Base-by-base conservation (phyloP, 768 basidiomycete genomes). In the Boletus speciosus region DNA sequence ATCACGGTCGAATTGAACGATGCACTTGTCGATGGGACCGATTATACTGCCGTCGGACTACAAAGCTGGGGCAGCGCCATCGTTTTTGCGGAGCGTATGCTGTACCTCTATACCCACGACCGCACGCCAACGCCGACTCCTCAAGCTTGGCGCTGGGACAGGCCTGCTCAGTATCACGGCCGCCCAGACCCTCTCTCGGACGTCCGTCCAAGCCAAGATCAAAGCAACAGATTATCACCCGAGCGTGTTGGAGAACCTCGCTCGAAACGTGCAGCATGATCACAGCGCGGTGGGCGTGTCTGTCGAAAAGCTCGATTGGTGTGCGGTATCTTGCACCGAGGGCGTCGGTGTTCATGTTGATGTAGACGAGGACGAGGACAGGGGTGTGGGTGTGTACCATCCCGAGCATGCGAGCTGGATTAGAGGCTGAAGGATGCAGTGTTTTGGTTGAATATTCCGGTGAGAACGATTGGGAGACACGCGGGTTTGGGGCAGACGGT, bases 91-190 rank as follows among this genome's bases (percentile, higher is more conserved):
- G 79, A 85, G 60, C 77, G 78, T 43, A 75, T 92, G 47, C 15
- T 40, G 47, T 15, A 15, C 41, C 2, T 14, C 43, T 15, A 23
- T 4, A 4, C 31, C 32, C 19, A 15, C 16, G 27, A 11, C 15
- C 12, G 10, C 19, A 6, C 9, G 27, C 12, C 43, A 10, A 31
- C 54, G 81, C 2, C 73, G 81, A 3, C 63, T 93, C 12, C 77
- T 93, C 40, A 90, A 94, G 68, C 78, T 94, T n/a, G 90, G 91
- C 6, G 88, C 89, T 0, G 91, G 91, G 4, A 93, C 91, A 0
- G 91, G 91, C 5, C 72, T 93, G 51, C 77, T 93, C n/a, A 88
- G 88, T 59, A 85, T 94, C 57, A 76, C 81, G 11, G 73, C 77
- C 1, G 80, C 82, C 1, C 83, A 79, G 60, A 62, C 85, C 3